Conservation (phyloP, 768 basidiomycete genomes). For the Lactarius deliciosus region DNA sequence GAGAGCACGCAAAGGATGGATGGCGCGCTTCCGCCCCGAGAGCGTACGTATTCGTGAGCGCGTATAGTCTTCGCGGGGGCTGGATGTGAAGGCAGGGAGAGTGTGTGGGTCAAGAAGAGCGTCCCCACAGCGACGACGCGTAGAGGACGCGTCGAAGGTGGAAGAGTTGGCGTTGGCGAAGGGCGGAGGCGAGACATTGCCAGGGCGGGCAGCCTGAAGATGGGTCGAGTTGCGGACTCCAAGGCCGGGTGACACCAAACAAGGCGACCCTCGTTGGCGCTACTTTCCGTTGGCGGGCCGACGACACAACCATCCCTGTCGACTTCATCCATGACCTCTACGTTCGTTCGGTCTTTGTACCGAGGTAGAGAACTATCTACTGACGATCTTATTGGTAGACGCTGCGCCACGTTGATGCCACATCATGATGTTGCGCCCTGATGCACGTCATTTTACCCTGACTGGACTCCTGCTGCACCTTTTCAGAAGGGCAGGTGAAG, state of each 20-base stretch:
- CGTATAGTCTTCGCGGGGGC: conserved; percentile 56
- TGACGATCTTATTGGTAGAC: neutral
- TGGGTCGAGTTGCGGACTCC: neutral
- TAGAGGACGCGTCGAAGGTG: conserved; percentile 40
- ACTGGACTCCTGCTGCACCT: neutral
- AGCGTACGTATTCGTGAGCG: conserved; percentile 66
- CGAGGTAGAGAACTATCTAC: neutral
- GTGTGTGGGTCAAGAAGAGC: conserved; percentile 73
- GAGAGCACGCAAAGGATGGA: conserved; percentile 69
- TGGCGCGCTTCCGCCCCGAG: conserved; percentile 71
- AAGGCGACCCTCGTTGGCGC: neutral
- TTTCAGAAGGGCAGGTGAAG: neutral
- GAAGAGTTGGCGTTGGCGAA: conserved; percentile 21
- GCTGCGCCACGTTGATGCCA: neutral
- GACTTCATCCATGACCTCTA: neutral
- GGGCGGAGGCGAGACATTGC: conserved; percentile 35
- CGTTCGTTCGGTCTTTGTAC: neutral
- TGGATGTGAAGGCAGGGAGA: conserved; percentile 62
- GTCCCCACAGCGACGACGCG: conserved; percentile 80
- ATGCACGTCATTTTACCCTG: neutral
- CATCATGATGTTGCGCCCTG: neutral
- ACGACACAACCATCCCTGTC: neutral
- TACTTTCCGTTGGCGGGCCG: neutral
- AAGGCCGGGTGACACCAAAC: neutral
- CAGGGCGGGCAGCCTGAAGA: neutral